A percentile compares a stretch with the other conserved stretches of the same genome.
Evolutionary conservation across 768 basidiomycete species (phyloP).

Genomic region (Amylocystis lapponica): DNA sequence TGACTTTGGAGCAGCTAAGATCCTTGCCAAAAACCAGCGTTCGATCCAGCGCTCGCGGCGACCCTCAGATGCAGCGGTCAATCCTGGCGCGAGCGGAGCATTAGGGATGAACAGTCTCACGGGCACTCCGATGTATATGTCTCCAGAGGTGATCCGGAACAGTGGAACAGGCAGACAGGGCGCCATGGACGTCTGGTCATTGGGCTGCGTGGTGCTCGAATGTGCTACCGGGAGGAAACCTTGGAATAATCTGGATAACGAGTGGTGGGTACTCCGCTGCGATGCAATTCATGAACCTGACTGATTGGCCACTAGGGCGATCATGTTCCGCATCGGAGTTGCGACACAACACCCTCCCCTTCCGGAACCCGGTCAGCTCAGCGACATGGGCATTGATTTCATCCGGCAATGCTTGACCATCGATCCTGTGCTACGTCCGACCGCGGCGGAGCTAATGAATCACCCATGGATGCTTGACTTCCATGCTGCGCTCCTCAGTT

Average conservation of each 20-base stretch:
- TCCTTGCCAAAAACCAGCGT: slow-evolving; percentile 84
- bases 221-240: slow-evolving; percentile 96
- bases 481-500: slow-evolving; percentile 61
- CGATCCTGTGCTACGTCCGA: slow-evolving; percentile 77
- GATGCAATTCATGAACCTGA: neutral
- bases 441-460: slow-evolving; percentile 76
- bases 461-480: slow-evolving; percentile 90
- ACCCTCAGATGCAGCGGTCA: slow-evolving; percentile 33
- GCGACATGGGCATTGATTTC: slow-evolving; percentile 86
- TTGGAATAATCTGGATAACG: slow-evolving; percentile 98
- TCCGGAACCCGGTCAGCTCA: slow-evolving; percentile 86
- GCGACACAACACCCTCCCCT: slow-evolving; percentile 95
- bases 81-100: slow-evolving; percentile 29
- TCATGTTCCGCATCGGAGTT: slow-evolving; percentile 99
- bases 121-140: slow-evolving; percentile 99
- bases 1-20: slow-evolving; percentile 96
- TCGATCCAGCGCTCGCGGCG: slow-evolving; percentile 72
- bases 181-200: slow-evolving; percentile 97
- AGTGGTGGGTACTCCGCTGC: slow-evolving; percentile 61
- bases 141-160: slow-evolving; percentile 96
- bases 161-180: slow-evolving; percentile 84
- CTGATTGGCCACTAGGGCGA: slow-evolving; percentile 73
- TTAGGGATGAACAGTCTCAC: slow-evolving; percentile 66
- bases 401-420: slow-evolving; percentile 89
- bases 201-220: slow-evolving; percentile 97